Conservation (phyloP, 2,329 filamentous ascomycete genomes). For the Chaetomium globosum region DNA sequence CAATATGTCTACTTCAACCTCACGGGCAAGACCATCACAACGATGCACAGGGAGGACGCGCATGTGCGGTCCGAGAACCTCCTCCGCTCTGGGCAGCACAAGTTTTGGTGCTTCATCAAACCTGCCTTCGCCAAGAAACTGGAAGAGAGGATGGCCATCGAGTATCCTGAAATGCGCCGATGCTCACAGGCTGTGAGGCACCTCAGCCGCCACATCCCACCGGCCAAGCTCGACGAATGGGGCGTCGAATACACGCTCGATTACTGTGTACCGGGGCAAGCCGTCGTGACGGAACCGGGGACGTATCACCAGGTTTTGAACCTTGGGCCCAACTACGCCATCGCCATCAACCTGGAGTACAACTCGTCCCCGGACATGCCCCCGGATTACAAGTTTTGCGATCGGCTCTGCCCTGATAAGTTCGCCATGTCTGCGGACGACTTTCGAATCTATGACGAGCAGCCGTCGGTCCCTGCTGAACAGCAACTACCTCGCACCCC, state of each 20-base stretch:
- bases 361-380: conserved; percentile 36
- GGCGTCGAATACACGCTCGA: conserved; percentile 38
- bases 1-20: conserved; percentile 39
- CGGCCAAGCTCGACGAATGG: conserved; percentile 35
- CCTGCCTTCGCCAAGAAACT: conserved; percentile 32
- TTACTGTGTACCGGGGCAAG: conserved; percentile 37
- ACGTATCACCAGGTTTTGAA: conserved; percentile 39
- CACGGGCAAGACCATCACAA: conserved; percentile 36
- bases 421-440: conserved; percentile 36
- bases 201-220: conserved; percentile 37
- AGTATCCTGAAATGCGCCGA: conserved; percentile 35
- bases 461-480: conserved; percentile 8
- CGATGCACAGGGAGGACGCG: conserved; percentile 38
- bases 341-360: conserved; percentile 38
- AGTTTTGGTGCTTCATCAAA: conserved; percentile 39
- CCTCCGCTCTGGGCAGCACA: conserved; percentile 36
- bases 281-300: conserved; percentile 37
- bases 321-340: conserved; percentile 36
- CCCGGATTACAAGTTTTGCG: conserved; percentile 33
- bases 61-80: conserved; percentile 38
- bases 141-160: conserved; percentile 33
- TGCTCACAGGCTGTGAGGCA: conserved; percentile 38
- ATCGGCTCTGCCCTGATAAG: conserved; percentile 36
- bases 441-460: conserved; percentile 31
- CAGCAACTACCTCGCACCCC: conserved; percentile 13